Percentiles rank a stretch among this genome's conserved stretches.
Evolutionary conservation across 75 land plant genomes (phyloP).

Genomic region (Azolla pinnata): DNA sequence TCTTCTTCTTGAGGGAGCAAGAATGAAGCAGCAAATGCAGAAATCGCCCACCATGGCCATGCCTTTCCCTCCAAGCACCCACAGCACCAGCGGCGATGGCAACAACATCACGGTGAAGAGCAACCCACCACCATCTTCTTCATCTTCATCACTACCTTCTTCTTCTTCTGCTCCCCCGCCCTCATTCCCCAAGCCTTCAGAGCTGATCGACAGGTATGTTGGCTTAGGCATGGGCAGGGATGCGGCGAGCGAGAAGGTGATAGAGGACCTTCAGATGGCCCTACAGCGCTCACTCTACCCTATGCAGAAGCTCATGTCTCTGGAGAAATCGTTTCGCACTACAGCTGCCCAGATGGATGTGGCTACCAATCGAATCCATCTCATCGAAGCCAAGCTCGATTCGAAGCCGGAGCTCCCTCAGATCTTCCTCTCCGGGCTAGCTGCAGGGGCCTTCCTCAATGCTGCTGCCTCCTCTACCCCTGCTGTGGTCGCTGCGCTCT

Average conservation of each 20-base stretch:
- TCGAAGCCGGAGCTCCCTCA: conserved; percentile 13
- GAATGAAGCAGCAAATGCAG: too few species aligned
- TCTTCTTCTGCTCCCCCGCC: background rate
- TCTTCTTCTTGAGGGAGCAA: too few species aligned
- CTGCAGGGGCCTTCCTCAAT: conserved; percentile 14
- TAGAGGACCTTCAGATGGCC: conserved; percentile 21
- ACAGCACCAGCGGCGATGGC: too few species aligned
- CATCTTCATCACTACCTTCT: background rate
- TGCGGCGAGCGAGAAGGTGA: conserved; percentile 24
- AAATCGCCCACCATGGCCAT: too few species aligned
- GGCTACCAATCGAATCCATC: conserved; percentile 7
- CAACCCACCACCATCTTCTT: background rate
- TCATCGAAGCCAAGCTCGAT: conserved; percentile 20
- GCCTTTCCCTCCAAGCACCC: too few species aligned
- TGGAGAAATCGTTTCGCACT: conserved; percentile 5
- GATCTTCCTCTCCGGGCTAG: conserved; percentile 18
- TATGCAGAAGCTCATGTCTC: conserved; percentile 12
- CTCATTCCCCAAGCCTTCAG: conserved; percentile 5
- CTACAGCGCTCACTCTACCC: conserved; percentile 12
- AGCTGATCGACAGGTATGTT: conserved; percentile 19
- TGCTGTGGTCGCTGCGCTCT: background rate
- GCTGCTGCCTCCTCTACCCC: background rate
- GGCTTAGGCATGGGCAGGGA: conserved; percentile 18
- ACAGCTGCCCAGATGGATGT: conserved; percentile 7
- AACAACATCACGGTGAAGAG: too few species aligned